These are phyloP conservation scores for Polychytrium aggregatum DNA, from an alignment of 192 early-diverging fungal genomes.

Conservation along the genomic window DNA sequence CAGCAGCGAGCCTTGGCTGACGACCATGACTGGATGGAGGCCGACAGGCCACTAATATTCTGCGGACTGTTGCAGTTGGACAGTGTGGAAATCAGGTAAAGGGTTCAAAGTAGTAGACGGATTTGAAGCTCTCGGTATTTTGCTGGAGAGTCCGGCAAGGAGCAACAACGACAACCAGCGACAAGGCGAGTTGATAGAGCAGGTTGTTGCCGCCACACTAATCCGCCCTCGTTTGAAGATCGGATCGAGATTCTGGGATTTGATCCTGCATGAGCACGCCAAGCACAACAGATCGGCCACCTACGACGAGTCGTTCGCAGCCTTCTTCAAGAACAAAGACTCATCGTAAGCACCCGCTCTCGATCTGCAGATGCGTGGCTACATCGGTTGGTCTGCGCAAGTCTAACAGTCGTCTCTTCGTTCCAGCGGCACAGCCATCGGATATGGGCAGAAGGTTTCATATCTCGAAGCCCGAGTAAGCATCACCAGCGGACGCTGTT, in stretches of 20 bases:
- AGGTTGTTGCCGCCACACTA: background rate
- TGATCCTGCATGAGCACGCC: constrained; percentile 44
- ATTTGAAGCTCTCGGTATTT: no score
- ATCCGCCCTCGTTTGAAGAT: constrained; percentile 28
- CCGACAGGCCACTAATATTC: background rate
- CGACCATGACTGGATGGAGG: no score
- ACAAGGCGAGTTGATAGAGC: background rate
- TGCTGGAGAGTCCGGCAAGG: background rate
- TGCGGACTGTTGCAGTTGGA: constrained; percentile 19
- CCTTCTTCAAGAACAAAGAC: constrained; percentile 42
- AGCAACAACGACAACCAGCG: background rate
- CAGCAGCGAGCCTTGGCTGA: no score
- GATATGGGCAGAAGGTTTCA: no score
- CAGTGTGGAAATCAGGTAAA: constrained; percentile 44
- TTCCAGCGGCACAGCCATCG: no score
- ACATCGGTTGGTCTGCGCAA: no score
- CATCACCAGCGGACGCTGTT: no score
- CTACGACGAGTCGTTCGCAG: constrained; percentile 34
- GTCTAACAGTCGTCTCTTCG: no score
- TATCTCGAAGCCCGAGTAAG: background rate
- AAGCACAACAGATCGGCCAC: constrained; percentile 17
- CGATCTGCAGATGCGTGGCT: background rate
- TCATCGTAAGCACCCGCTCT: constrained; percentile 1
- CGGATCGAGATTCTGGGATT: constrained; percentile 44
- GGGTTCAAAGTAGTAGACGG: background rate